Evolutionary conservation across 805 yeast genomes (phyloP), one percentile per base, ranked within the genome.

Genomic region (Nakazawaea laoshanensis): DNA sequence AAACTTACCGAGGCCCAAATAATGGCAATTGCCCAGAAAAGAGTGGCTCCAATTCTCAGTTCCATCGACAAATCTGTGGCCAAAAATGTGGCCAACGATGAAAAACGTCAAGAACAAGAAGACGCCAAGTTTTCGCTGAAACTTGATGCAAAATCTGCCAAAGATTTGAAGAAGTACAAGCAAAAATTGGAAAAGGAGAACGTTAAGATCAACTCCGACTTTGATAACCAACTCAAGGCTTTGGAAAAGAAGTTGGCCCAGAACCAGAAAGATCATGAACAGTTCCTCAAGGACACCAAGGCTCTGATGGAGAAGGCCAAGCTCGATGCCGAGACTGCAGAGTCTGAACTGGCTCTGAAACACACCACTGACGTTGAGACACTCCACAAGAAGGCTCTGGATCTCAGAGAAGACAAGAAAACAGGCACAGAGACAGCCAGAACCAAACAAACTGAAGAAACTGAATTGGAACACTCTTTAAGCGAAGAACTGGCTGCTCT

Each of bases 31-130:
- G 78, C 78, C 15, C 66, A 68, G 24, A 58, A 57, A 41, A 61
- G 77, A 42, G 74, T 72, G 24, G 68, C 70, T 21, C 79, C 79
- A 4, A 65, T 71, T 24, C 55, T 72, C 46, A 59, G 64, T 28
- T 58, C 52, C 41, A 70, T 72, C 47, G 67, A 70, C 45, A 67
- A 62, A 19, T 65, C 67, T 39, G 78, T 70, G 29, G 52, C 57
- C 35, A 55, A 50, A 17, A 38, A 39, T 19, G 28, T 37, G 27
- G 39, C 32, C 11, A 34, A 26, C 23, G 55, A 64, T 32, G 60
- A 55, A 16, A 42, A 50, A 27, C 64, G 61, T 40, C 58, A 40
- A 17, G 43, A 44, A 27, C 45, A 46, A 33, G 57, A 55, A 33
- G 18, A 26, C 29, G 29, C 25, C 12, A 37, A 37, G 21, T 36